Percentiles rank a stretch among this genome's conserved stretches.
phyloP scores from a whole-genome alignment of 768 basidiomycete species.

The Lactarius evosmus region DNA sequence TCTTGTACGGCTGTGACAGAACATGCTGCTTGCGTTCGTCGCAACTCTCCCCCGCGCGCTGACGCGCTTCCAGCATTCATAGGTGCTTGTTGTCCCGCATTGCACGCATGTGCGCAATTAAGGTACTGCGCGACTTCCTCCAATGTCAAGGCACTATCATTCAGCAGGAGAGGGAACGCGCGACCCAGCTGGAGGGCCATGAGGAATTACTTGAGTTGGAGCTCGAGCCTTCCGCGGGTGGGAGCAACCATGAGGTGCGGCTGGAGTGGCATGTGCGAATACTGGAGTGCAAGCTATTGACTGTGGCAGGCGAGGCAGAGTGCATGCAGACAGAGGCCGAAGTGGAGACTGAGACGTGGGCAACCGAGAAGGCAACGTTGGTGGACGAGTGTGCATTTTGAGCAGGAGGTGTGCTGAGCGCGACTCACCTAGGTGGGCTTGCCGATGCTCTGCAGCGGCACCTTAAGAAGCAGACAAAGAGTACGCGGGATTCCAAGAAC shows the following conservation, averaged over 20 bases:
- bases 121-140: conserved; percentile 75
- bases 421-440: conserved; percentile 44
- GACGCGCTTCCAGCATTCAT: conserved; percentile 56
- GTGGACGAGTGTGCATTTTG: conserved; percentile 41
- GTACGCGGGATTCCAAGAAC: no score
- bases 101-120: conserved; percentile 64
- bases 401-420: conserved; percentile 42
- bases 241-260: conserved; percentile 32
- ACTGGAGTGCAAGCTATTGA: conserved; percentile 7
- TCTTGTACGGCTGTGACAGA: conserved; percentile 66
- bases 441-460: no score
- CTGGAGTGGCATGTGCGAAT: conserved; percentile 18
- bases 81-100: conserved; percentile 60
- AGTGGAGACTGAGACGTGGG: not conserved
- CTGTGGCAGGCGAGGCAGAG: not conserved
- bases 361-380: conserved; percentile 34
- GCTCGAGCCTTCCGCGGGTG: conserved; percentile 50
- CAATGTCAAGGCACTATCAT: conserved; percentile 64
- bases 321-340: conserved; percentile 11
- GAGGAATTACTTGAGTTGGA: conserved; percentile 44
- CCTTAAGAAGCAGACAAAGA: no score
- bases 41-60: conserved; percentile 72
- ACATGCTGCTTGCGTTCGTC: conserved; percentile 63
- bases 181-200: conserved; percentile 38
- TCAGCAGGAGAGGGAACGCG: conserved; percentile 29